Evolutionary conservation across 164 flowering plant genomes (phyloP).

Genomic region (Warburgia ugandensis): DNA sequence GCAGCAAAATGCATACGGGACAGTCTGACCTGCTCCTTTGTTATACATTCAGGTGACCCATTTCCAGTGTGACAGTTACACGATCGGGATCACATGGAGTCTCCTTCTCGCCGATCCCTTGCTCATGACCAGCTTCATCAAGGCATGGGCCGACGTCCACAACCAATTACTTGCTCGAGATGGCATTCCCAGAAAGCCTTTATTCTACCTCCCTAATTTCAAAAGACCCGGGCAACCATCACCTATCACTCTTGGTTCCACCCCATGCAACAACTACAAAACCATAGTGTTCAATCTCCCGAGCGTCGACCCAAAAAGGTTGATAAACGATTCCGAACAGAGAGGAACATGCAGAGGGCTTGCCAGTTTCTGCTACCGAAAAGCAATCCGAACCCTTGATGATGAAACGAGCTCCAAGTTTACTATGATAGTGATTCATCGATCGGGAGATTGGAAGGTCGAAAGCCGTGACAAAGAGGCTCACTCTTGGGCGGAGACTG

Average conservation of each 20-base stretch:
- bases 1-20: no score
- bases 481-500: neutral
- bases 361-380: neutral
- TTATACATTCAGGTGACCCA: slow-evolving; percentile 5
- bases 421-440: neutral
- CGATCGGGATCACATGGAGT: slow-evolving; percentile 5
- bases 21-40: no score
- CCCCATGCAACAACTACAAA: neutral
- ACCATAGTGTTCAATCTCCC: neutral
- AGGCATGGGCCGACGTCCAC: slow-evolving; percentile 2
- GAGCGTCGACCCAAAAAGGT: neutral
- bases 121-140: slow-evolving; percentile 2
- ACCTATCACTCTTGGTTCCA: neutral
- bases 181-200: neutral
- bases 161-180: slow-evolving; percentile 1
- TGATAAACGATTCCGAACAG: neutral
- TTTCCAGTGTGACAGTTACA: slow-evolving; percentile 5
- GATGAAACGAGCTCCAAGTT: neutral
- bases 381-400: neutral
- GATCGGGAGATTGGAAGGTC: neutral
- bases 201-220: slow-evolving; percentile 6
- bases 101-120: slow-evolving; percentile 5
- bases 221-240: neutral
- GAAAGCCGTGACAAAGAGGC: neutral
- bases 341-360: neutral